A percentile compares a stretch with the other conserved stretches of the same genome.
Evolutionary conservation across 2,329 filamentous ascomycete genomes (phyloP).

Genomic region (Microcyclospora tardicrescens): DNA sequence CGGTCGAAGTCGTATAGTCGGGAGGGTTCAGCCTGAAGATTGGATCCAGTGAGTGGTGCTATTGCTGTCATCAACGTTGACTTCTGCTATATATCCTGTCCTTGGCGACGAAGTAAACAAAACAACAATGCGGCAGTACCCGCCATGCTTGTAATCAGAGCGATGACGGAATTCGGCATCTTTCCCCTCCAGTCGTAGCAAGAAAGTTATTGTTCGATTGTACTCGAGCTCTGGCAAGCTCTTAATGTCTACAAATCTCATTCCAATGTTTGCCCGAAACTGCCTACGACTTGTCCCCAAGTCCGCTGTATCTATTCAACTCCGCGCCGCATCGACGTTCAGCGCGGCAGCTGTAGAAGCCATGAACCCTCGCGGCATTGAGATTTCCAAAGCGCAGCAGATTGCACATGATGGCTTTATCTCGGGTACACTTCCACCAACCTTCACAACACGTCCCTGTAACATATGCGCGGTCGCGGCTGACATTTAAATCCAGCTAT

Average conservation of each 20-base stretch:
- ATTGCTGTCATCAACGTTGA: no score
- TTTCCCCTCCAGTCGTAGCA: no score
- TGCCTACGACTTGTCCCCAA: slow-evolving; percentile 12
- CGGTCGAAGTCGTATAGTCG: no score
- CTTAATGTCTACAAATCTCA: neutral
- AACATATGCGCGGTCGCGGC: neutral
- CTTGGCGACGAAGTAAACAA: no score
- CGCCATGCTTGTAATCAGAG: no score
- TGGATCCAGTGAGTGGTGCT: no score
- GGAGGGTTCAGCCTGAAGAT: no score
- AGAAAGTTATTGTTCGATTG: no score
- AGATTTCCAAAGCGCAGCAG: slow-evolving; percentile 68
- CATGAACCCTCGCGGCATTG: slow-evolving; percentile 38
- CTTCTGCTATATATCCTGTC: no score
- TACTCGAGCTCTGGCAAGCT: no score
- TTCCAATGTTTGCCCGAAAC: slow-evolving; percentile 14
- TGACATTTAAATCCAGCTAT: slow-evolving; percentile 51
- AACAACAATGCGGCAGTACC: no score
- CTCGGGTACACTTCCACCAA: slow-evolving; percentile 49
- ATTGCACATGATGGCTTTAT: slow-evolving; percentile 61
- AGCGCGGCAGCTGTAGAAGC: slow-evolving; percentile 12
- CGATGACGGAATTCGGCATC: no score
- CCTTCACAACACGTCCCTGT: neutral
- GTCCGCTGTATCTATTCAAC: slow-evolving; percentile 8
- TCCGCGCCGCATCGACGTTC: slow-evolving; percentile 16